These are phyloP conservation scores for Penicillium pulvis DNA, from an alignment of 495 filamentous ascomycete species.

Conservation along the genomic window DNA sequence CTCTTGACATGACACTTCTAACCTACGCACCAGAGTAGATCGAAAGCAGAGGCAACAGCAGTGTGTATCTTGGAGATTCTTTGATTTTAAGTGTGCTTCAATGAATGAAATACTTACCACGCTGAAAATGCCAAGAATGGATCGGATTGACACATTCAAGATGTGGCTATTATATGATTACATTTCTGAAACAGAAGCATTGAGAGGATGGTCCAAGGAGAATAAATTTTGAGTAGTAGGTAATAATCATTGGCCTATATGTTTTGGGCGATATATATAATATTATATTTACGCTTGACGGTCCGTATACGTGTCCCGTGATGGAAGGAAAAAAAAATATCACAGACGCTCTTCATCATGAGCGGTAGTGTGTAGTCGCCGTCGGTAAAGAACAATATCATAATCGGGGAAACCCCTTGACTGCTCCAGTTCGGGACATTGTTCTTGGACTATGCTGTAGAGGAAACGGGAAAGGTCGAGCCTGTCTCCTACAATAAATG, in stretches of 20 bases:
- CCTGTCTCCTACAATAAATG: slow-evolving; percentile 88
- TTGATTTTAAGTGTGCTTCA: background rate
- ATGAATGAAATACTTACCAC: background rate
- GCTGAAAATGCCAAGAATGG: background rate
- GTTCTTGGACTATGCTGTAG: slow-evolving; percentile 65
- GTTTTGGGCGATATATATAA: too few species aligned
- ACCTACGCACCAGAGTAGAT: background rate
- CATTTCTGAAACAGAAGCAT: too few species aligned
- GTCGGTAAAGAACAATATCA: slow-evolving; percentile 63
- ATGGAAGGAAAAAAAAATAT: background rate
- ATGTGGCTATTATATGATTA: too few species aligned
- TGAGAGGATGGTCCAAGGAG: too few species aligned
- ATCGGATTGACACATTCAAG: too few species aligned
- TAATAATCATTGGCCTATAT: too few species aligned
- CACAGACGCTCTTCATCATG: background rate
- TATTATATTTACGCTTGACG: too few species aligned
- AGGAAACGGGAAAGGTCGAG: slow-evolving; percentile 53
- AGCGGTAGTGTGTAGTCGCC: slow-evolving; percentile 52
- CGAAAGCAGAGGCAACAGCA: background rate
- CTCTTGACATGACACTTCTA: background rate
- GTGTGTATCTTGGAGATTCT: background rate
- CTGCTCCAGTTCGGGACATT: slow-evolving; percentile 69
- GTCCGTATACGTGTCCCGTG: background rate
- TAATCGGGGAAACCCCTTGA: slow-evolving; percentile 54
- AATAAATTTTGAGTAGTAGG: too few species aligned